Evolutionary conservation across 2,329 filamentous ascomycete genomes (phyloP).

Genomic region (Cladosporium sp.): DNA sequence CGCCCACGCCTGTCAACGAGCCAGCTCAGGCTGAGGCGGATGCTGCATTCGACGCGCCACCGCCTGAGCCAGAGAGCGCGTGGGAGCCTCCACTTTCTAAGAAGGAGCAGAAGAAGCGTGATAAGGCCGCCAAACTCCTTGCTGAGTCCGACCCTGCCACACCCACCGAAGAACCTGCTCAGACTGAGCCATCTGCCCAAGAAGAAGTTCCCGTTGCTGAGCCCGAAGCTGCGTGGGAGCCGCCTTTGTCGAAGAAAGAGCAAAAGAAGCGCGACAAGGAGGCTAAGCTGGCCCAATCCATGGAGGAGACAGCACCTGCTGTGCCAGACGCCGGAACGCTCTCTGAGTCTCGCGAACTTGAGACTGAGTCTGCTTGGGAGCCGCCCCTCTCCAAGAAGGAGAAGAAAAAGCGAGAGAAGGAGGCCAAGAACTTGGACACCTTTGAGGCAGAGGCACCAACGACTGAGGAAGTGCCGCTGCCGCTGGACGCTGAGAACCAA

Average conservation of each 20-base stretch:
- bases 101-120: slow-evolving; percentile 35
- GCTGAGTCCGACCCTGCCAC: background rate
- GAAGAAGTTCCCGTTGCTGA: background rate
- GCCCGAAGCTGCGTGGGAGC: slow-evolving; percentile 13
- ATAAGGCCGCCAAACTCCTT: slow-evolving; percentile 6
- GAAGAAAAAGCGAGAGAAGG: slow-evolving; percentile 32
- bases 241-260: slow-evolving; percentile 17
- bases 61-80: slow-evolving; percentile 12
- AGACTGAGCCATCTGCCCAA: background rate
- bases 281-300: background rate
- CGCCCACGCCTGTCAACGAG: slow-evolving; percentile 14
- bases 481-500: background rate
- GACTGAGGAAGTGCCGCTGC: background rate
- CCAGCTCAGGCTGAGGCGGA: slow-evolving; percentile 16
- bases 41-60: background rate
- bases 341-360: slow-evolving; percentile 11
- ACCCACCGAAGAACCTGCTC: background rate
- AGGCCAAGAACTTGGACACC: slow-evolving; percentile 14
- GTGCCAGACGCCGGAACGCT: background rate
- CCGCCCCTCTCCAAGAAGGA: slow-evolving; percentile 29
- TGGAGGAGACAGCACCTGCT: background rate
- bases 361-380: slow-evolving; percentile 22
- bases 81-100: slow-evolving; percentile 30
- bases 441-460: background rate
- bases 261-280: slow-evolving; percentile 33